Evolutionary conservation across 129 eudicot species (phyloP), one percentile per base, ranked within the genome.

Genomic region (Logfia minima): DNA sequence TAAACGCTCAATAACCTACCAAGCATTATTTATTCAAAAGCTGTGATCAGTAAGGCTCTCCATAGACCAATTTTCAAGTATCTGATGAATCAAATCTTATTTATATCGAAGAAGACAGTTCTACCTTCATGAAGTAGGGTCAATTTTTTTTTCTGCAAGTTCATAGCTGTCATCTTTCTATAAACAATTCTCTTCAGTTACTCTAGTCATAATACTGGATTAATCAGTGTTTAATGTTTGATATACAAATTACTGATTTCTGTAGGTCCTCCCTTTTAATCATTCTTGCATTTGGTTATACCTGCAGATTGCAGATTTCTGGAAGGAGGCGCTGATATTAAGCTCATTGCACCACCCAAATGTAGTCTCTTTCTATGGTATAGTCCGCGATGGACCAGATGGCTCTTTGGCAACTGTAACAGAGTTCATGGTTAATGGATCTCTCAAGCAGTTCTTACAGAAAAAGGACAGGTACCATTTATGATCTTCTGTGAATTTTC

Each of bases 321-420:
- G 90, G 91, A 86, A 77, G 66, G 94, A 89, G 75, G 90, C 91
- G 17, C 70, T 61, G 70, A 74, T 61, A 35, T 24, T 74, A 61
- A 84, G 58, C 89, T 88, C 58, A 74, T 83, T 89, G 75, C 93
- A 89, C 74, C 93, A 89, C 79, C 94, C 94, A 16, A 89, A 89
- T 78, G 91, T 89, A 69, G 94, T 89, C 68, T 90, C 94, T 4
- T 89, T 89, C 34, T 86, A 89, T 64, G 94, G 94, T 72, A 86
- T 89, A 59, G 94, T 89, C 60, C 87, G 80, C 32, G 91, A 89
- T 80, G 94, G 94, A 21, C 93, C 93, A 1, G 90, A 86, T 4
- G 88, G 85, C 48, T 84, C 89, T 14, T 86, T 89, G 69, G 90
- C 94, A 26, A 89, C 94, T 43, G 90, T 89, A 45, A 89, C 94